These are phyloP conservation scores for Oidiodendron maius DNA, from an alignment of 495 filamentous ascomycete species.

Conservation along the genomic window DNA sequence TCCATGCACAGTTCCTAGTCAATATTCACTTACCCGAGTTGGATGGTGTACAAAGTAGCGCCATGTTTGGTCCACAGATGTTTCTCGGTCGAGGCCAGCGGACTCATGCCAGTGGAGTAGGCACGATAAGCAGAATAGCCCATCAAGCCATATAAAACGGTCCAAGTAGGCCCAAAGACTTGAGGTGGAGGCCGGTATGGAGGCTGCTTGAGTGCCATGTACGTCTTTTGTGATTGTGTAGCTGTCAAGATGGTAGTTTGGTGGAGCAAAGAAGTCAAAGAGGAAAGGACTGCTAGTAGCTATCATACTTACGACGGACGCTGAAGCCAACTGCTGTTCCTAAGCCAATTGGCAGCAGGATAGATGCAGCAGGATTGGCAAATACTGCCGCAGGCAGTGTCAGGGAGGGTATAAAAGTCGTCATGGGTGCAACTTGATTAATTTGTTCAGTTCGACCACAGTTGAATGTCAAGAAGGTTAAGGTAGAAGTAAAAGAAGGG, in stretches of 20 bases:
- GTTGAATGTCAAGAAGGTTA: background rate
- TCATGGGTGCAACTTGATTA: conserved; percentile 43
- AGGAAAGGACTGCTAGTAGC: background rate
- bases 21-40: conserved; percentile 49
- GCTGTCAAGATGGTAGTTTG: conserved; percentile 30
- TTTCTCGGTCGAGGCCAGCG: conserved; percentile 28
- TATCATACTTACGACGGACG: conserved; percentile 48
- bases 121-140: conserved; percentile 78
- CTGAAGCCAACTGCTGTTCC: conserved; percentile 60
- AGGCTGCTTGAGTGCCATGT: conserved; percentile 68
- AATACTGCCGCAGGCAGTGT: conserved; percentile 61
- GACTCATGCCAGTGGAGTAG: conserved; percentile 48
- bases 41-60: conserved; percentile 72
- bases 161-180: conserved; percentile 85
- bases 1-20: no score
- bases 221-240: conserved; percentile 53
- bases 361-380: conserved; percentile 55
- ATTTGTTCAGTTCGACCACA: background rate
- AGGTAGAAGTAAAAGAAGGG: background rate
- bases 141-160: conserved; percentile 78
- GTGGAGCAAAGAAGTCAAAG: background rate
- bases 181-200: conserved; percentile 72
- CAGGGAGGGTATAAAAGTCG: conserved; percentile 54
- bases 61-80: conserved; percentile 44
- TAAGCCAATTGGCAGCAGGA: conserved; percentile 60